Conservation (phyloP, 129 eudicot genomes). For the Tagetes patula region DNA sequence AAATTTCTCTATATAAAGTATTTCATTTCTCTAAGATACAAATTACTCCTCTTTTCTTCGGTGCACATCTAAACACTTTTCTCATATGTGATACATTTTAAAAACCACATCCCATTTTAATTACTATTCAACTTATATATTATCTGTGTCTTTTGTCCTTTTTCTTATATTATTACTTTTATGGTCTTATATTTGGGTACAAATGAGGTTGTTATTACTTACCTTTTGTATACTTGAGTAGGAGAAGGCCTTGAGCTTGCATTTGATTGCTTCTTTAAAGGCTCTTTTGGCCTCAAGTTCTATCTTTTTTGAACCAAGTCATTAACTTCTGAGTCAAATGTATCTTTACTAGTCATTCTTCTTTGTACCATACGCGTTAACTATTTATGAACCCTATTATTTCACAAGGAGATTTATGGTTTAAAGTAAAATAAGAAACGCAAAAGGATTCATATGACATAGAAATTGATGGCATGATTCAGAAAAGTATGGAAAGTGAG, state of each 20-base stretch:
- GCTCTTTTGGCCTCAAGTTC: conserved; percentile 2
- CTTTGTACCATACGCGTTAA: not conserved
- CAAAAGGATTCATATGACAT: conserved; percentile 15
- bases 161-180: too few relatives aligned
- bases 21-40: not conserved
- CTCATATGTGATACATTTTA: not conserved
- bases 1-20: not conserved
- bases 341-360: conserved; percentile 12
- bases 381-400: not conserved
- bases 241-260: conserved; percentile 20
- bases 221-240: not conserved
- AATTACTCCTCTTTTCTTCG: not conserved
- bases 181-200: not conserved
- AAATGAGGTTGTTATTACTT: not conserved
- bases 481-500: conserved; percentile 21
- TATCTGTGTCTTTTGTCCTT: too few relatives aligned
- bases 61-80: conserved; percentile 1
- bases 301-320: conserved; percentile 17
- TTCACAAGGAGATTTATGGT: not conserved
- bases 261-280: conserved; percentile 26
- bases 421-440: not conserved
- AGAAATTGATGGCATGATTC: conserved; percentile 28
- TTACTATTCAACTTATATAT: not conserved
- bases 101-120: not conserved
- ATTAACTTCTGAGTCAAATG: conserved; percentile 21